These are phyloP conservation scores for Mycena metata DNA, from an alignment of 768 basidiomycete species.

Conservation along the genomic window DNA sequence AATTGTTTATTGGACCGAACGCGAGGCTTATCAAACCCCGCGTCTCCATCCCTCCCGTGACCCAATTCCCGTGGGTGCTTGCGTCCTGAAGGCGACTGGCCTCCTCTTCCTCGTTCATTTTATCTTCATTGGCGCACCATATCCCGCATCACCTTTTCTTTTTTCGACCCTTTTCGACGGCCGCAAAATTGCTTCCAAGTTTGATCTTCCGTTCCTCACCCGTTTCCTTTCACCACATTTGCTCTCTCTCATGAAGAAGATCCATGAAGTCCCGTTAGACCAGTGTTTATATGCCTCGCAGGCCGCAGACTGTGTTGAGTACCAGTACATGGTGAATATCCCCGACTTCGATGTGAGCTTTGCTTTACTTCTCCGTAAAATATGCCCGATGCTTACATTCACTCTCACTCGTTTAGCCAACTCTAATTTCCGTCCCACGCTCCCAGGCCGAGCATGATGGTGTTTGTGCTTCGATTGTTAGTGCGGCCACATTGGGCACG, in stretches of 20 bases:
- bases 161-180: constrained; percentile 14
- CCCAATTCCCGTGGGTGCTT: neutral
- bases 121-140: constrained; percentile 10
- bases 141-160: constrained; percentile 12
- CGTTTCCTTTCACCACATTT: neutral
- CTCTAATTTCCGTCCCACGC: neutral
- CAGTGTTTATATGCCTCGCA: neutral
- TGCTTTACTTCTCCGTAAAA: neutral
- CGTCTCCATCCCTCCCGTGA: constrained; percentile 9
- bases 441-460: constrained; percentile 14
- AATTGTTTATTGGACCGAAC: constrained; percentile 16
- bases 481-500: neutral
- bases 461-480: neutral
- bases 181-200: constrained; percentile 6
- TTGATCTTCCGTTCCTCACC: constrained; percentile 7
- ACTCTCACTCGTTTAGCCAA: neutral
- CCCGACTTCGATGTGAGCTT: constrained; percentile 19
- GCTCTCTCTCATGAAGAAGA: neutral
- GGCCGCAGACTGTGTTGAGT: neutral
- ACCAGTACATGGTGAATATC: constrained; percentile 15
- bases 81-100: constrained; percentile 17
- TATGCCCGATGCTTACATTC: too few species aligned
- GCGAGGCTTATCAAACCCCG: neutral
- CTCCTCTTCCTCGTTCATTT: constrained; percentile 18
- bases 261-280: neutral